phyloP scores from a whole-genome alignment of 176 grass and related monocot genomes.

The Musa schizocarpa region DNA sequence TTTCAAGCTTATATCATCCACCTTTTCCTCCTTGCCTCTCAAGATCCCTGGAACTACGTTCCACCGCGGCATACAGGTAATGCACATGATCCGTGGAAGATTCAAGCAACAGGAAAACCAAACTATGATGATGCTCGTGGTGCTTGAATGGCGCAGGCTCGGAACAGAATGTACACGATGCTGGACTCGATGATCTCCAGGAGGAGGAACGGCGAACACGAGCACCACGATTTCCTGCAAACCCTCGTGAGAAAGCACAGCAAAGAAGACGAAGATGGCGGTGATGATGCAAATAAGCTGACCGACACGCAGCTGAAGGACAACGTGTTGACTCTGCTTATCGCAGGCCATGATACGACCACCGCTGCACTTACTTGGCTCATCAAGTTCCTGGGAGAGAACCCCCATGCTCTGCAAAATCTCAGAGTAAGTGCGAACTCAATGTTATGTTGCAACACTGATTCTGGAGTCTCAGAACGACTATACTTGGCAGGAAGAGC shows the following conservation, averaged over 20 bases:
- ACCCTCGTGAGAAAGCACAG: conserved; percentile 41
- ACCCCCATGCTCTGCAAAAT: conserved; percentile 31
- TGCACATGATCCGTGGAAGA: not conserved
- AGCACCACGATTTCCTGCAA: conserved; percentile 47
- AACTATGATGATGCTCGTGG: not conserved
- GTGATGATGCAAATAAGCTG: conserved; percentile 31
- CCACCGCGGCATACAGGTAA: conserved; percentile 40
- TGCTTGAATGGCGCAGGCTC: conserved; percentile 12
- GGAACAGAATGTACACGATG: conserved; percentile 63
- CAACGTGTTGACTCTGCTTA: conserved; percentile 60
- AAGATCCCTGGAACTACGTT: conserved; percentile 54
- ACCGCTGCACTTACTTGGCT: conserved; percentile 55
- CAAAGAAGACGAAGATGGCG: conserved; percentile 14
- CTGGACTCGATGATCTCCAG: conserved; percentile 44
- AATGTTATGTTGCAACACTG: not conserved
- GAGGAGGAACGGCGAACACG: conserved; percentile 31
- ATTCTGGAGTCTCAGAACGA: not conserved
- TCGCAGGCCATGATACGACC: conserved; percentile 63
- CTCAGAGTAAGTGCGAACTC: conserved; percentile 25
- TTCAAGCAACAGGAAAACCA: not conserved
- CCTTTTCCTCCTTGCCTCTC: conserved; percentile 50
- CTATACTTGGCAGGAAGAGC: conserved; percentile 34
- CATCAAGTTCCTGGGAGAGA: conserved; percentile 64
- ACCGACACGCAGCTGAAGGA: conserved; percentile 63
- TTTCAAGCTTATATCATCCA: conserved; percentile 64